A percentile compares a stretch with the other conserved stretches of the same genome.
These are phyloP conservation scores for Sphaerostilbella broomeana DNA, from an alignment of 2,329 filamentous ascomycete species.

Conservation along the genomic window DNA sequence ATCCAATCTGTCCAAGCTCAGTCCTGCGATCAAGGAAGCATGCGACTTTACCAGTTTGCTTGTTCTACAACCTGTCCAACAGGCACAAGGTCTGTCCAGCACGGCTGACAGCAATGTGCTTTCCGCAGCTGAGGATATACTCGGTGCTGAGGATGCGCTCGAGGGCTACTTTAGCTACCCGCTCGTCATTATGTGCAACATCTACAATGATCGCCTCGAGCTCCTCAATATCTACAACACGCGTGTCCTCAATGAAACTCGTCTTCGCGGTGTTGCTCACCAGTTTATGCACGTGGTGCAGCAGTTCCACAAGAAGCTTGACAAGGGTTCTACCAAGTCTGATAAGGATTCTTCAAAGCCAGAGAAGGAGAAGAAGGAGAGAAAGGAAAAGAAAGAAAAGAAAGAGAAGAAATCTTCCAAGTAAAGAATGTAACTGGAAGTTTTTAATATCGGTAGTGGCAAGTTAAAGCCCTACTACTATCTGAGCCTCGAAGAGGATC, in stretches of 20 bases:
- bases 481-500: too few species aligned
- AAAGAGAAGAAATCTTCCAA: too few species aligned
- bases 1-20: conserved; percentile 17
- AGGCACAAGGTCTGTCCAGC: background rate
- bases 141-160: conserved; percentile 2
- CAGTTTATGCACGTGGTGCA: conserved; percentile 5
- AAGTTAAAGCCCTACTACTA: too few species aligned
- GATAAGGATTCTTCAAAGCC: too few species aligned
- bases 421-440: too few species aligned
- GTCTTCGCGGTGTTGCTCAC: background rate
- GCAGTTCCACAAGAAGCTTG: too few species aligned
- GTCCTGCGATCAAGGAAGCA: conserved; percentile 11
- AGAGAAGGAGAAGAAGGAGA: too few species aligned
- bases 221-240: conserved; percentile 8
- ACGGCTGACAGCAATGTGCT: conserved; percentile 1
- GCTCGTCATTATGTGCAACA: conserved; percentile 5
- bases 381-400: too few species aligned
- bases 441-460: too few species aligned
- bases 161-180: conserved; percentile 11
- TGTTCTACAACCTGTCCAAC: conserved; percentile 14
- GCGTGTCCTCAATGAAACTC: background rate
- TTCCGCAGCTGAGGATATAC: conserved; percentile 4
- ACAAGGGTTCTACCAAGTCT: too few species aligned
- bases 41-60: conserved; percentile 15
- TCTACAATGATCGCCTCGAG: conserved; percentile 3